Evolutionary conservation across 1,139 yeast genomes (phyloP).

Genomic region (Nematodospora anomalae): DNA sequence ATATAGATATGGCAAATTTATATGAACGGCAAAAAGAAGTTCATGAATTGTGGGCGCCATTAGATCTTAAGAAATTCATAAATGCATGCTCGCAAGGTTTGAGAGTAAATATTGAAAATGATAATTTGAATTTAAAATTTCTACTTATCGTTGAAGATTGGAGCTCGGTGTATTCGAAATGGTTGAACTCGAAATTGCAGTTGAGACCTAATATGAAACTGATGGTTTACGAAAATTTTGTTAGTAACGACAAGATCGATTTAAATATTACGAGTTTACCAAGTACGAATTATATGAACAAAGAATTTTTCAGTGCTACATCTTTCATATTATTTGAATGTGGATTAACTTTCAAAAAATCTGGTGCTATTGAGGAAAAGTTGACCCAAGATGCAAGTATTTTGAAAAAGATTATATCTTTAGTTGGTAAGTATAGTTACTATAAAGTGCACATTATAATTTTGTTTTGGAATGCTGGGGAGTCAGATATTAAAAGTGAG

Average conservation of each 20-base stretch:
- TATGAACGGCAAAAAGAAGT: slow-evolving; percentile 33
- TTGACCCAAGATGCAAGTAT: slow-evolving; percentile 37
- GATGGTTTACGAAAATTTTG: slow-evolving; percentile 26
- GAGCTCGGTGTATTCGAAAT: slow-evolving; percentile 40
- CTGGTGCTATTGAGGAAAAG: slow-evolving; percentile 24
- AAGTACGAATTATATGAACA: slow-evolving; percentile 30
- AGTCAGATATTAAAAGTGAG: slow-evolving; percentile 18
- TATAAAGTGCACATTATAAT: slow-evolving; percentile 39
- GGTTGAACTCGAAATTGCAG: slow-evolving; percentile 45
- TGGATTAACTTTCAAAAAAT: slow-evolving; percentile 28
- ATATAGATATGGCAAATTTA: slow-evolving; percentile 20
- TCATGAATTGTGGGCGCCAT: slow-evolving; percentile 42
- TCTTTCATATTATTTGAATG: slow-evolving; percentile 48
- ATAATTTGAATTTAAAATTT: slow-evolving; percentile 27
- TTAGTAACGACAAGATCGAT: slow-evolving; percentile 24
- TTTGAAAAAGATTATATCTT: slow-evolving; percentile 37
- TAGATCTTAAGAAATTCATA: slow-evolving; percentile 30
- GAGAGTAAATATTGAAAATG: slow-evolving; percentile 21
- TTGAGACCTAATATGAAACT: slow-evolving; percentile 30
- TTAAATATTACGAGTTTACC: slow-evolving; percentile 42
- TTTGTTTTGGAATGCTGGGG: slow-evolving; percentile 38
- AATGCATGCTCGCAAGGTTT: slow-evolving; percentile 24
- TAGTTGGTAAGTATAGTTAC: slow-evolving; percentile 35
- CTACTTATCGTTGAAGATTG: slow-evolving; percentile 48
- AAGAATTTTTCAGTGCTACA: slow-evolving; percentile 37